Percentiles rank a stretch among this genome's conserved stretches.
Conservation (phyloP, 257 asterid species). For the Mentha longifolia region DNA sequence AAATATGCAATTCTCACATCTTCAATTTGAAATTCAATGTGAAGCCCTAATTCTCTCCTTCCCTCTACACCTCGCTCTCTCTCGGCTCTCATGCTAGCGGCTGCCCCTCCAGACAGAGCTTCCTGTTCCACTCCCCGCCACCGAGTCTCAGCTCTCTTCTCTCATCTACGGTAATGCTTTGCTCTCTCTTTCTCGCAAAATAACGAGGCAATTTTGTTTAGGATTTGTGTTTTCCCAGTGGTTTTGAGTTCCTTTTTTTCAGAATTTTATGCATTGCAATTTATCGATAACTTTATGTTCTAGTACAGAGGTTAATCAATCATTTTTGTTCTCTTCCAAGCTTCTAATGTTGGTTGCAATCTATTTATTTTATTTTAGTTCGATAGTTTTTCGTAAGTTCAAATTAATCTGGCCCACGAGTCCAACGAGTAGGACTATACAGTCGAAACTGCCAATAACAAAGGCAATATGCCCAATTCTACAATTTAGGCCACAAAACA, state of each 20-base stretch:
- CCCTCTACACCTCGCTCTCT: no score
- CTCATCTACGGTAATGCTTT: constrained; percentile 60
- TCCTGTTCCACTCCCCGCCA: constrained; percentile 36
- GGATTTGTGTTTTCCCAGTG: background rate
- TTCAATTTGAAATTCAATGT: no score
- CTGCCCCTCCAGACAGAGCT: no score
- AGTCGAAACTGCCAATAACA: no score
- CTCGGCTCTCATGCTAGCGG: no score
- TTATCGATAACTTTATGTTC: constrained; percentile 1
- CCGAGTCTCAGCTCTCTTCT: constrained; percentile 72
- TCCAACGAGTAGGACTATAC: no score
- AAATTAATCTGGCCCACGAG: no score
- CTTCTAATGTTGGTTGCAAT: background rate
- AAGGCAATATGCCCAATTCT: no score
- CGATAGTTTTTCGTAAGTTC: constrained; percentile 6
- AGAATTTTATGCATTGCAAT: background rate
- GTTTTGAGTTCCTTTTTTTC: constrained; percentile 18
- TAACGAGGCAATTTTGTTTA: background rate
- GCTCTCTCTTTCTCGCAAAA: background rate
- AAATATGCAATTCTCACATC: no score
- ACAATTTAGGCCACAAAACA: no score
- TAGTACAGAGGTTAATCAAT: background rate
- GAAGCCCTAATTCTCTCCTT: no score
- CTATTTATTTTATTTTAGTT: background rate
- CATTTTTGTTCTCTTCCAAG: background rate